Evolutionary conservation across 2,329 filamentous ascomycete genomes (phyloP).

Genomic region (Magnaporthiopsis incrustans): DNA sequence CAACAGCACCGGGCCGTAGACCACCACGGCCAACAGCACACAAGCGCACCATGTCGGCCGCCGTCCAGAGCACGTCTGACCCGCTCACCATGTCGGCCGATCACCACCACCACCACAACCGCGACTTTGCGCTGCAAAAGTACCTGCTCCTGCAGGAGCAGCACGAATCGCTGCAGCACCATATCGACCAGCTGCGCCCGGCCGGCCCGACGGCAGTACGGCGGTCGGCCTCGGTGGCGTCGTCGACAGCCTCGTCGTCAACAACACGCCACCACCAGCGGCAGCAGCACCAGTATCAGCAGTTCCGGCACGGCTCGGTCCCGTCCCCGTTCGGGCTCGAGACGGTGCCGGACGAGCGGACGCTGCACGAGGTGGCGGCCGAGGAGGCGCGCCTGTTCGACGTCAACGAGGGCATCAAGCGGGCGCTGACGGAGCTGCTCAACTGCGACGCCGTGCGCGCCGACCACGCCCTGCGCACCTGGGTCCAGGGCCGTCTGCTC

Average conservation of each 20-base stretch:
- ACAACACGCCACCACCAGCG: slow-evolving; percentile 21
- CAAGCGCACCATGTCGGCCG: slow-evolving; percentile 3
- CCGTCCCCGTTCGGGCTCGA: slow-evolving; percentile 13
- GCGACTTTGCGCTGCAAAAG: slow-evolving; percentile 42
- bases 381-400: slow-evolving; percentile 46
- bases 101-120: slow-evolving; percentile 23
- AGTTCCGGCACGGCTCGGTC: slow-evolving; percentile 10
- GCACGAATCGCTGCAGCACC: slow-evolving; percentile 43
- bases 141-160: slow-evolving; percentile 46
- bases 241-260: slow-evolving; percentile 28
- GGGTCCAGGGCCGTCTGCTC: slow-evolving; percentile 51
- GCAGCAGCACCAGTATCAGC: too few relatives aligned
- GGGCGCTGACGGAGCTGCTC: slow-evolving; percentile 51
- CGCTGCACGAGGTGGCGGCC: slow-evolving; percentile 38
- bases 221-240: too few relatives aligned
- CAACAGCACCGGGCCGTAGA: background rate
- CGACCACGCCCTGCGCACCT: slow-evolving; percentile 44
- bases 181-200: slow-evolving; percentile 42
- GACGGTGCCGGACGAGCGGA: slow-evolving; percentile 38
- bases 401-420: slow-evolving; percentile 55
- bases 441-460: slow-evolving; percentile 49
- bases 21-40: background rate
- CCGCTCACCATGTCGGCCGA: background rate
- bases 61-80: background rate
- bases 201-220: slow-evolving; percentile 16